Conservation (phyloP, 2,329 filamentous ascomycete species). For the Colletotrichum godetiae region DNA sequence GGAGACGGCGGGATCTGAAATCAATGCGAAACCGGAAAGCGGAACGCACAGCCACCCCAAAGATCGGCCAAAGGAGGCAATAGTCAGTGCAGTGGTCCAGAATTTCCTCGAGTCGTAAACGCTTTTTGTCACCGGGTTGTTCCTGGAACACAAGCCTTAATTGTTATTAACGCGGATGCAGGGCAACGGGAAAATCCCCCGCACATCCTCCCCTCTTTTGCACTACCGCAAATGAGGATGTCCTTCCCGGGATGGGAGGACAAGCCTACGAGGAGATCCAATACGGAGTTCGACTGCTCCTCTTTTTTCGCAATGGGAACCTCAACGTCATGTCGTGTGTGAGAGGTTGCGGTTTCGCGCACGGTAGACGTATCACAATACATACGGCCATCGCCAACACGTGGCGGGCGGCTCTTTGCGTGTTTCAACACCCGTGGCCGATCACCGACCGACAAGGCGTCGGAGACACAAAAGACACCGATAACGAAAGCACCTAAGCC, state of each 20-base stretch:
- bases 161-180: not conserved
- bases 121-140: not conserved
- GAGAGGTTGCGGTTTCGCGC: constrained; percentile 17
- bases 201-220: not conserved
- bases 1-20: constrained; percentile 34
- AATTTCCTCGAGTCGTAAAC: not conserved
- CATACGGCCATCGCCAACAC: not conserved
- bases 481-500: not conserved
- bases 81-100: constrained; percentile 6
- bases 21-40: constrained; percentile 36
- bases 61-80: constrained; percentile 28
- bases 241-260: not conserved
- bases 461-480: not conserved
- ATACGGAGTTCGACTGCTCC: not conserved
- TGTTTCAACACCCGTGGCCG: not conserved
- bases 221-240: not conserved
- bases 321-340: constrained; percentile 9
- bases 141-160: constrained; percentile 2
- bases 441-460: not conserved
- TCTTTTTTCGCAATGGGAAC: not conserved
- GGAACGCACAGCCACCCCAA: constrained; percentile 33
- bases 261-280: not conserved
- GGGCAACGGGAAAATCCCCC: constrained; percentile 26
- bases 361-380: constrained; percentile 18
- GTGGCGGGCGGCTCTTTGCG: not conserved